Evolutionary conservation across 1,139 yeast species (phyloP).

Genomic region (Kurtzmaniella quercitrusa): DNA sequence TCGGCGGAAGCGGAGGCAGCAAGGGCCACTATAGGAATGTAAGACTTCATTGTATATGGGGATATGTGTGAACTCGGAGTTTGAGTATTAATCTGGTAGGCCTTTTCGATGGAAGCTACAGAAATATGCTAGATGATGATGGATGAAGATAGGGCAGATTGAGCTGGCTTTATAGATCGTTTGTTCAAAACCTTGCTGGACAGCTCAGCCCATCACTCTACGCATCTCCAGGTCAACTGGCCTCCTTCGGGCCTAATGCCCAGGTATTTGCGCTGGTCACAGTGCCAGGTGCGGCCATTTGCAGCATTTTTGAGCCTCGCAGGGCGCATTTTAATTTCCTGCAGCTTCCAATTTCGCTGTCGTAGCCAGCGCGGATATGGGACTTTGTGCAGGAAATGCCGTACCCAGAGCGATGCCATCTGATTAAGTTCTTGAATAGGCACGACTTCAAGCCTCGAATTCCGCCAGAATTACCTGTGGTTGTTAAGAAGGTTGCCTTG

Average conservation of each 20-base stretch:
- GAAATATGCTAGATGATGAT: background rate
- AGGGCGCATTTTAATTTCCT: background rate
- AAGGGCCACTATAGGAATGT: conserved; percentile 13
- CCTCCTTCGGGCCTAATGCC: background rate
- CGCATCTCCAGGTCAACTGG: background rate
- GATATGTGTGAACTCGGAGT: too few relatives aligned
- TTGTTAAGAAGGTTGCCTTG: too few relatives aligned
- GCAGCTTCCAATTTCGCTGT: background rate
- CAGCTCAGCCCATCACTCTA: background rate
- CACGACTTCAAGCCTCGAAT: too few relatives aligned
- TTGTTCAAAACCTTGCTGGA: background rate
- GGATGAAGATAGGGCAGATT: background rate
- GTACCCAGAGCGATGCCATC: background rate
- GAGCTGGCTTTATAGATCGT: background rate
- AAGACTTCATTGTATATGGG: conserved; percentile 6
- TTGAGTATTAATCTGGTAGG: too few relatives aligned
- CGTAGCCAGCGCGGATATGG: background rate
- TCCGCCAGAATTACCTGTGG: too few relatives aligned
- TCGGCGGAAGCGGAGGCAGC: conserved; percentile 23
- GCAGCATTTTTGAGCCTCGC: background rate
- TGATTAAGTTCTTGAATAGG: too few relatives aligned
- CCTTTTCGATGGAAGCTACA: background rate
- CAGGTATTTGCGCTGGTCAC: background rate
- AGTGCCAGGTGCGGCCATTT: background rate
- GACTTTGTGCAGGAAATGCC: background rate